Evolutionary conservation across 305 asterid species (phyloP).

Genomic region (Fraxinus greggii): DNA sequence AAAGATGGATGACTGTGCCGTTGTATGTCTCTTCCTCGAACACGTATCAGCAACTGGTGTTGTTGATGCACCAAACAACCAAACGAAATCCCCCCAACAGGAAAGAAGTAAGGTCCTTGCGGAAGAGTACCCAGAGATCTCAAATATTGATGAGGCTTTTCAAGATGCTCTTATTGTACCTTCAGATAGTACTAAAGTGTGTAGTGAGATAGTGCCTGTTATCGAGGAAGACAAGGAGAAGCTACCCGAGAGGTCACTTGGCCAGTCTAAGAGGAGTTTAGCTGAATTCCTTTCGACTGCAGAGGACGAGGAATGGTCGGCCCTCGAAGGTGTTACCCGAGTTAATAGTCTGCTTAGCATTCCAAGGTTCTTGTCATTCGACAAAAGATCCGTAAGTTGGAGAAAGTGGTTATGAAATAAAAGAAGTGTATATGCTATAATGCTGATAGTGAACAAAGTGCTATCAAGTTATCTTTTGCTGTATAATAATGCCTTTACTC

Average conservation of each 20-base stretch:
- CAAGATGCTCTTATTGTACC: slow-evolving; percentile 25
- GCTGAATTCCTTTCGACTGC: slow-evolving; percentile 85
- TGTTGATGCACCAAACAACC: slow-evolving; percentile 25
- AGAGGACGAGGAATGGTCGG: slow-evolving; percentile 86
- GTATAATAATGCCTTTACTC: neutral
- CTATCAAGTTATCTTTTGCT: neutral
- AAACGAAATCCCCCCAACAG: slow-evolving; percentile 28
- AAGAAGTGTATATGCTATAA: neutral
- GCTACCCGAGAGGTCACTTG: slow-evolving; percentile 34
- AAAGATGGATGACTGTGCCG: slow-evolving; percentile 93
- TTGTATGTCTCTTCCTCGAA: slow-evolving; percentile 72
- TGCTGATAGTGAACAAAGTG: neutral
- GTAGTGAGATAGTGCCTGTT: slow-evolving; percentile 73
- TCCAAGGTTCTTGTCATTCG: slow-evolving; percentile 77
- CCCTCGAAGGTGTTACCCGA: slow-evolving; percentile 86
- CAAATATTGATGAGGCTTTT: slow-evolving; percentile 8
- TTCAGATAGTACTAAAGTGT: slow-evolving; percentile 28
- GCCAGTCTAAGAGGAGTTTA: slow-evolving; percentile 85
- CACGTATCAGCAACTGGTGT: slow-evolving; percentile 19
- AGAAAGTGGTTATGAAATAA: slow-evolving; percentile 78
- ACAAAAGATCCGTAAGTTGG: slow-evolving; percentile 45
- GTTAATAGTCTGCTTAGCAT: slow-evolving; percentile 87
- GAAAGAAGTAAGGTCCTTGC: slow-evolving; percentile 18
- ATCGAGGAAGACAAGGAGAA: slow-evolving; percentile 47
- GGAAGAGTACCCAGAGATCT: slow-evolving; percentile 9